Evolutionary conservation across 495 filamentous ascomycete species (phyloP).

Genomic region (Hyaloscypha bicolor): DNA sequence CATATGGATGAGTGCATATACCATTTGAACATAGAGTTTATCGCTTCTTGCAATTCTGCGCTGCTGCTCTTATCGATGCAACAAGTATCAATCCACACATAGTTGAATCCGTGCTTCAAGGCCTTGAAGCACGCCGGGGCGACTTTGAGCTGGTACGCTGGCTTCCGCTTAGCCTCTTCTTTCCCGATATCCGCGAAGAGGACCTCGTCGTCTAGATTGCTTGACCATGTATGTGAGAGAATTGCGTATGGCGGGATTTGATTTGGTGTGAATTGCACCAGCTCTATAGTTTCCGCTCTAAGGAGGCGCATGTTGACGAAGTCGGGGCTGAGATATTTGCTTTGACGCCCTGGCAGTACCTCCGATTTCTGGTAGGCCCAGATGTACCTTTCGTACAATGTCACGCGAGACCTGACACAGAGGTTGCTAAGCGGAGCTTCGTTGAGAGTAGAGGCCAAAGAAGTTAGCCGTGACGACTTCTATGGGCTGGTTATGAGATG

Average conservation of each 20-base stretch:
- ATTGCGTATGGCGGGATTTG: slow-evolving; percentile 2
- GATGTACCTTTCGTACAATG: too few species aligned
- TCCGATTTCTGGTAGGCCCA: too few species aligned
- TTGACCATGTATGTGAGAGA: slow-evolving; percentile 4
- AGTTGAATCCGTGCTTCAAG: neutral
- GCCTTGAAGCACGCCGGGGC: neutral
- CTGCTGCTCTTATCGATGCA: slow-evolving; percentile 1
- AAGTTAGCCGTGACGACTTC: too few species aligned
- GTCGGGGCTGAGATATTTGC: too few species aligned
- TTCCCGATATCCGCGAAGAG: neutral
- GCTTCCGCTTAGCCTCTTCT: slow-evolving; percentile 4
- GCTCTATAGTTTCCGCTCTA: neutral
- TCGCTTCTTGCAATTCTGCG: neutral
- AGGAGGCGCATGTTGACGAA: slow-evolving; percentile 4
- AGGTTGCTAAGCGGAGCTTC: too few species aligned
- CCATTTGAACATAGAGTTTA: neutral
- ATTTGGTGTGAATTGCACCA: neutral
- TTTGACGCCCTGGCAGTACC: too few species aligned
- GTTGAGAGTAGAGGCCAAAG: too few species aligned
- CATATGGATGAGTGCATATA: neutral
- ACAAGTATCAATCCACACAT: slow-evolving; percentile 10
- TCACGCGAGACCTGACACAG: too few species aligned
- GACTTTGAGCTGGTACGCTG: neutral
- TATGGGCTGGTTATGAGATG: too few species aligned
- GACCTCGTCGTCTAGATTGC: neutral